phyloP scores from a whole-genome alignment of 2,329 filamentous ascomycete species.

The Colletotrichum sp. region DNA sequence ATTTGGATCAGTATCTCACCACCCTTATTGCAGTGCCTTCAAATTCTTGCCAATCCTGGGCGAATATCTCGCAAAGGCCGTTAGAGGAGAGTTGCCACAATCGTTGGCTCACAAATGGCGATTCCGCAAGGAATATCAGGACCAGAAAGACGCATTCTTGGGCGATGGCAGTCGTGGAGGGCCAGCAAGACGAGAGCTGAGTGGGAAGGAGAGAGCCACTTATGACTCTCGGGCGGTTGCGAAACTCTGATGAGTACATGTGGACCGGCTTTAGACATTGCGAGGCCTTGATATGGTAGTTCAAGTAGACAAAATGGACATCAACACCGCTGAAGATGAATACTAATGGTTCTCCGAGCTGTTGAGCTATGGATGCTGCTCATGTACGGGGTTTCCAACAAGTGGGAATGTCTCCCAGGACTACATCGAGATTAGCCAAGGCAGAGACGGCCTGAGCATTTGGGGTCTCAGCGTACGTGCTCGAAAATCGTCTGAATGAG shows the following conservation, averaged over 20 bases:
- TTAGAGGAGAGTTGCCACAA: conserved; percentile 26
- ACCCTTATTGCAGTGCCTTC: conserved; percentile 20
- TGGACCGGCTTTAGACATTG: neutral
- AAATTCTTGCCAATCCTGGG: conserved; percentile 30
- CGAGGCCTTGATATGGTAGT: neutral
- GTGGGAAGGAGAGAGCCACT: neutral
- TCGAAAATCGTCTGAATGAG: neutral
- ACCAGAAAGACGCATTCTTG: conserved; percentile 10
- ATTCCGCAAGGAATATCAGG: conserved; percentile 10
- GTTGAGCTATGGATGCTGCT: neutral
- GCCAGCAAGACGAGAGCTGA: conserved; percentile 16
- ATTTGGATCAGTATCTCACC: neutral
- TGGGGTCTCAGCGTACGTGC: fast-evolving
- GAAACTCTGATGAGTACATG: neutral
- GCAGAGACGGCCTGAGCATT: fast-evolving
- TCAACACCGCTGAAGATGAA: neutral
- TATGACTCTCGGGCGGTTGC: neutral
- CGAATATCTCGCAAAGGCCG: conserved; percentile 28
- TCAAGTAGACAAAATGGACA: neutral
- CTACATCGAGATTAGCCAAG: neutral
- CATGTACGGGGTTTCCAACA: too few relatives aligned
- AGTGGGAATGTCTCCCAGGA: neutral
- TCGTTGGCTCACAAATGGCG: conserved; percentile 33
- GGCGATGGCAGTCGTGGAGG: conserved; percentile 35
- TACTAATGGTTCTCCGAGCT: neutral